Evolutionary conservation across 805 yeast genomes (phyloP).

Genomic region (Candida piceae): DNA sequence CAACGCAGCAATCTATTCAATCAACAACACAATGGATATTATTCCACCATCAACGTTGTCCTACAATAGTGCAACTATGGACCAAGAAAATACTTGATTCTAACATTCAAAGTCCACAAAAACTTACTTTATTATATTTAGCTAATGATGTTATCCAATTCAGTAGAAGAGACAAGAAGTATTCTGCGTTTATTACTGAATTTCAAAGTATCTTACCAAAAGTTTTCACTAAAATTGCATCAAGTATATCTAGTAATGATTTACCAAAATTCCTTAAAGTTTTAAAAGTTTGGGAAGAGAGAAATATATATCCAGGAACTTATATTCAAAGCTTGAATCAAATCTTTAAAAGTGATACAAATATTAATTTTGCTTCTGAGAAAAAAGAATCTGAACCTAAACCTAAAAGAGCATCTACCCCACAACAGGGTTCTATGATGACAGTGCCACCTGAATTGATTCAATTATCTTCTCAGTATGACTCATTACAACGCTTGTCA

Average conservation of each 20-base stretch:
- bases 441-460: slow-evolving; percentile 23
- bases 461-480: slow-evolving; percentile 20
- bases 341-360: not conserved
- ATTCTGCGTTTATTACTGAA: slow-evolving; percentile 49
- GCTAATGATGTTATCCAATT: slow-evolving; percentile 83
- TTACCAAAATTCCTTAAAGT: slow-evolving; percentile 42
- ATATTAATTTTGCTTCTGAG: too few relatives aligned
- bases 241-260: slow-evolving; percentile 23
- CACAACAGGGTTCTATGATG: slow-evolving; percentile 4
- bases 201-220: slow-evolving; percentile 48
- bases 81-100: slow-evolving; percentile 17
- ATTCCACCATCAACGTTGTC: slow-evolving; percentile 59
- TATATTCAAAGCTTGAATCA: slow-evolving; percentile 10
- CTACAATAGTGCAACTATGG: slow-evolving; percentile 52
- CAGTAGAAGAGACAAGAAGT: slow-evolving; percentile 55
- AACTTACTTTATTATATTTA: slow-evolving; percentile 58
- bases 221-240: slow-evolving; percentile 32
- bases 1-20: slow-evolving; percentile 69
- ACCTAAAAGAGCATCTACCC: not conserved
- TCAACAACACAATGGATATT: slow-evolving; percentile 68
- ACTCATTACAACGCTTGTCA: slow-evolving; percentile 19
- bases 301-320: slow-evolving; percentile 38
- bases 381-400: too few relatives aligned
- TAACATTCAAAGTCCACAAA: slow-evolving; percentile 23
- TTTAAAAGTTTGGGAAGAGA: slow-evolving; percentile 53